These are phyloP conservation scores for Argentina anserina DNA, from an alignment of 306 rosid genomes.

Conservation along the genomic window DNA sequence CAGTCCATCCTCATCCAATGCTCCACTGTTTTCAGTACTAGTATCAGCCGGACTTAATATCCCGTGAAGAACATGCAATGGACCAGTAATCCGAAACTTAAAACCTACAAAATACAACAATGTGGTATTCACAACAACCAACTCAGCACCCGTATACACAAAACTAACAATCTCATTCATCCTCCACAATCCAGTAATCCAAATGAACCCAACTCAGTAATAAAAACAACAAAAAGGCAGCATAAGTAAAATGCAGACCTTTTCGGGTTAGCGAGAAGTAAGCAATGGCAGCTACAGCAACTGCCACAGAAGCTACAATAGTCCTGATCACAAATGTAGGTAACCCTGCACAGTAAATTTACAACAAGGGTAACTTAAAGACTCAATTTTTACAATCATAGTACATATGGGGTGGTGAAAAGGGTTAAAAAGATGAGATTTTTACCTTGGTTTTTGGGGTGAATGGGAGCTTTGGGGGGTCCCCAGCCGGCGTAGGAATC, in stretches of 20 bases:
- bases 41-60: constrained; percentile 27
- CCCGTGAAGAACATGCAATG: constrained; percentile 43
- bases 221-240: background rate
- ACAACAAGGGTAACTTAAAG: background rate
- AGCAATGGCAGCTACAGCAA: constrained; percentile 49
- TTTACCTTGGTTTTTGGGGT: constrained; percentile 30
- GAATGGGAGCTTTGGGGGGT: constrained; percentile 33
- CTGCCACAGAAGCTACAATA: constrained; percentile 55
- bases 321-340: constrained; percentile 38
- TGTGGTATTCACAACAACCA: background rate
- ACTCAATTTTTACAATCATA: background rate
- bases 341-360: constrained; percentile 31
- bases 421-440: background rate
- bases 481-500: constrained; percentile 64
- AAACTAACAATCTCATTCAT: background rate
- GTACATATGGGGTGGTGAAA: background rate
- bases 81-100: constrained; percentile 42
- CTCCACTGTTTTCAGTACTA: constrained; percentile 20
- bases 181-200: background rate
- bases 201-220: background rate
- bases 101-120: constrained; percentile 39
- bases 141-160: background rate
- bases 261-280: constrained; percentile 44
- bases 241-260: constrained; percentile 38
- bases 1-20: constrained; percentile 21